Conservation (phyloP, 225 moss, liverwort and hornwort species). For the Bryum argenteum region DNA sequence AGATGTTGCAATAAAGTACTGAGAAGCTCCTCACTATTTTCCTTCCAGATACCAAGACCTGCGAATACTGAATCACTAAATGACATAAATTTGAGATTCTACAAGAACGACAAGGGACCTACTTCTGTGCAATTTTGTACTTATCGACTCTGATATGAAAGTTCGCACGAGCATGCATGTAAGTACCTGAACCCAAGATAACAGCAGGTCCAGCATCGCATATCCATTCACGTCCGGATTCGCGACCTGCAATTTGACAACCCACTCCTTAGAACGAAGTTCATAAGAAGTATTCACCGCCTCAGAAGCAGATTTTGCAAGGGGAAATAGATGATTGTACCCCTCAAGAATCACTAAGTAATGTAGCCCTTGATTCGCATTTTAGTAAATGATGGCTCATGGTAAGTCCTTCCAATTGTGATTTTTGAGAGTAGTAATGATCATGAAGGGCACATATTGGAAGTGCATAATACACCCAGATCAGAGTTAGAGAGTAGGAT, state of each 20-base stretch:
- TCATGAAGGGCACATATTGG: not conserved
- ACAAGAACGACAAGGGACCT: constrained; percentile 11
- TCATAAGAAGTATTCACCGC: constrained; percentile 13
- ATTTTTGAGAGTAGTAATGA: not conserved
- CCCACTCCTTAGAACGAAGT: not conserved
- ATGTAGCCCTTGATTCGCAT: not conserved
- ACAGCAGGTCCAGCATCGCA: constrained; percentile 40
- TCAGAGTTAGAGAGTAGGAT: not conserved
- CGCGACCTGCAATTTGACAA: constrained; percentile 31
- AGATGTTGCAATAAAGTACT: not conserved
- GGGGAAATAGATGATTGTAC: not conserved
- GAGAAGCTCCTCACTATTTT: not conserved
- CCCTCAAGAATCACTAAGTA: constrained; percentile 18
- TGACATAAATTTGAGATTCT: not conserved
- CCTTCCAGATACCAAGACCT: not conserved
- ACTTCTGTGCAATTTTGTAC: not conserved
- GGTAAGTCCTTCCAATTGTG: not conserved
- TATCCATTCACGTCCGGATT: constrained; percentile 38
- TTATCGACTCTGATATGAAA: not conserved
- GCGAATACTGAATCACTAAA: not conserved
- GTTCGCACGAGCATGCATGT: not conserved
- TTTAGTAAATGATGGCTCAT: not conserved
- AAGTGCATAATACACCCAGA: not conserved
- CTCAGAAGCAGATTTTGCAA: not conserved
- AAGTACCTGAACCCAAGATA: constrained; percentile 56